A percentile compares a stretch with the other conserved stretches of the same genome.
Conservation (phyloP, 148 eudicot genomes). For the Dianthus caryophyllus region DNA sequence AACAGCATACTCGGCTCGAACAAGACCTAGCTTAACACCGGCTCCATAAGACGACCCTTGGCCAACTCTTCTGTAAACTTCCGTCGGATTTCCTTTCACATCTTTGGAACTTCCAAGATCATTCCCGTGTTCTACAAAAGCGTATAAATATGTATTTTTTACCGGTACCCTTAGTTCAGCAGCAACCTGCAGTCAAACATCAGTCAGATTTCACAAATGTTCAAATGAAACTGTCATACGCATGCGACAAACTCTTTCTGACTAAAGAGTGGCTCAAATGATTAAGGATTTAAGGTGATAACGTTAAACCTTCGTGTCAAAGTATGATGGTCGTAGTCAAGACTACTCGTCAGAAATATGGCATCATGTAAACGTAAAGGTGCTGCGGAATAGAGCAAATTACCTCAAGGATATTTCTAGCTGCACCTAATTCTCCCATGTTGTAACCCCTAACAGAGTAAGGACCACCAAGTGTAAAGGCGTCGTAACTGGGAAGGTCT, state of each 20-base stretch:
- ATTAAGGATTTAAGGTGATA: too few relatives aligned
- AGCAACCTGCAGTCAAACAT: constrained; percentile 59
- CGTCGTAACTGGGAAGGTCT: constrained; percentile 96
- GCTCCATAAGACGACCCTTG: constrained; percentile 93
- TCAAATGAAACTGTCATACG: too few relatives aligned
- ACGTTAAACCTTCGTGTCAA: too few relatives aligned
- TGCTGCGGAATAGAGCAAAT: constrained; percentile 9
- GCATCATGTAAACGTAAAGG: neutral
- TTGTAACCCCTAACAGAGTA: constrained; percentile 98
- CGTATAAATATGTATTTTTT: constrained; percentile 69
- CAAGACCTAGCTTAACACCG: constrained; percentile 82
- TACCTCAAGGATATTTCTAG: constrained; percentile 96
- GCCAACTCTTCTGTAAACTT: constrained; percentile 84
- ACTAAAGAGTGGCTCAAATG: too few relatives aligned
- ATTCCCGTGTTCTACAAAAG: constrained; percentile 87
- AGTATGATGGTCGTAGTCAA: too few relatives aligned
- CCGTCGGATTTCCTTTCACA: constrained; percentile 94
- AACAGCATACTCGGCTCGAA: constrained; percentile 91
- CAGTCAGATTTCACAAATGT: too few relatives aligned
- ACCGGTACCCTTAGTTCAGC: constrained; percentile 90
- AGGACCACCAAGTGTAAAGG: constrained; percentile 95
- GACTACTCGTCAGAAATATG: neutral
- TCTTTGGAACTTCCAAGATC: constrained; percentile 92
- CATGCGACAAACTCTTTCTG: too few relatives aligned
- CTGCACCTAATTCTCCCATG: constrained; percentile 99